phyloP scores from a whole-genome alignment of 352 stramenopile genomes.

The Pythium volutum region DNA sequence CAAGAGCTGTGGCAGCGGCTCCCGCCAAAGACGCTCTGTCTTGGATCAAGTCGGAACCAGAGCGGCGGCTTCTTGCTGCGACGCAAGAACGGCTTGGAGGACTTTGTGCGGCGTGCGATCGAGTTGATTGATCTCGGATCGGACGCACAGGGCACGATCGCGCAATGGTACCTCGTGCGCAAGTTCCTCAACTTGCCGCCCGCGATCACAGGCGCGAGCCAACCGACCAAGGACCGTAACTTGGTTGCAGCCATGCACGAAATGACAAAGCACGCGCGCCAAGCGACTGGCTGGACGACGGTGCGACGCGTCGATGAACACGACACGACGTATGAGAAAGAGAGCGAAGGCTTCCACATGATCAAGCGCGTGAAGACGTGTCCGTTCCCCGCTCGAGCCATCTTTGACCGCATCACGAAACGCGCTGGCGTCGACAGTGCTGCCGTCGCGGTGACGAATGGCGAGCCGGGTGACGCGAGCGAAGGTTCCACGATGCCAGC shows the following conservation, averaged over 20 bases:
- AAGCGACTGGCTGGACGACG: constrained; percentile 39
- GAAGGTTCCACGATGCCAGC: not conserved
- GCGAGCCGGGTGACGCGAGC: not conserved
- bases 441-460: not conserved
- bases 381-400: constrained; percentile 57
- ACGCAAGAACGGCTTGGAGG: constrained; percentile 62
- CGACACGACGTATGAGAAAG: constrained; percentile 56
- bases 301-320: constrained; percentile 34
- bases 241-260: constrained; percentile 50
- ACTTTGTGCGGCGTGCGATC: constrained; percentile 57
- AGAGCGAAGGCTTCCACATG: constrained; percentile 57
- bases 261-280: constrained; percentile 41
- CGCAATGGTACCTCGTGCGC: constrained; percentile 67
- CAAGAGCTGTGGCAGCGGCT: constrained; percentile 51
- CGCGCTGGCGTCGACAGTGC: constrained; percentile 4
- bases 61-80: constrained; percentile 58
- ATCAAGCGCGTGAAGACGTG: constrained; percentile 61
- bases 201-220: constrained; percentile 14
- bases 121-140: constrained; percentile 57
- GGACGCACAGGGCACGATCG: constrained; percentile 40
- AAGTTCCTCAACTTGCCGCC: constrained; percentile 61
- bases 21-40: constrained; percentile 70
- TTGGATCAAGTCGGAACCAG: constrained; percentile 14
- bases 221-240: constrained; percentile 51
- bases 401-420: constrained; percentile 73